Evolutionary conservation across 2,329 filamentous ascomycete genomes (phyloP).

Genomic region (Gnomoniopsis sp.): DNA sequence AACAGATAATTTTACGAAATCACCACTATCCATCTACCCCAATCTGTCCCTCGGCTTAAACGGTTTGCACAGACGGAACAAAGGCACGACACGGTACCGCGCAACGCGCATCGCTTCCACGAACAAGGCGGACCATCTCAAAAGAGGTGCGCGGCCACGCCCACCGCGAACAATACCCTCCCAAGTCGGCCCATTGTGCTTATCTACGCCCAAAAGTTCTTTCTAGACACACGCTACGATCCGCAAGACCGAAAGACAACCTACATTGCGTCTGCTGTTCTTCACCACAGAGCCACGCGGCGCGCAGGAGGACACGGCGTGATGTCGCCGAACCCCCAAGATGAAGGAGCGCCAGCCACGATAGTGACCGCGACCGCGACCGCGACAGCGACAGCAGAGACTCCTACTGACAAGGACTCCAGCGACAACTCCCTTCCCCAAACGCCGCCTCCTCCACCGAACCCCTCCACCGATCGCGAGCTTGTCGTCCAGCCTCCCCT

Average conservation of each 20-base stretch:
- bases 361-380: background rate
- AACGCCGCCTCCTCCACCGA: conserved; percentile 34
- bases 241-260: background rate
- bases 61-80: background rate
- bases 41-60: no score
- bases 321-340: conserved; percentile 17
- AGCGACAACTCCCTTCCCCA: conserved; percentile 26
- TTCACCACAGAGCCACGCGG: background rate
- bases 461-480: conserved; percentile 34
- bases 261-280: background rate
- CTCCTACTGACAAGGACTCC: conserved; percentile 2
- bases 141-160: background rate
- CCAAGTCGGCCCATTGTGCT: no score
- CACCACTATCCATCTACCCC: background rate
- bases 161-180: background rate
- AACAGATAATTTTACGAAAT: background rate
- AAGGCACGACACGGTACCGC: background rate
- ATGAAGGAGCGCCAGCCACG: conserved; percentile 4
- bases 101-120: background rate
- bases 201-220: background rate
- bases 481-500: conserved; percentile 22
- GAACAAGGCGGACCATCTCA: background rate
- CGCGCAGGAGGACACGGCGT: background rate
- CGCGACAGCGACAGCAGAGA: background rate
- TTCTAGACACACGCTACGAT: background rate